A percentile compares a stretch with the other conserved stretches of the same genome.
Evolutionary conservation across 495 filamentous ascomycete genomes (phyloP).

Genomic region (Hapsidospora chrysogenum): DNA sequence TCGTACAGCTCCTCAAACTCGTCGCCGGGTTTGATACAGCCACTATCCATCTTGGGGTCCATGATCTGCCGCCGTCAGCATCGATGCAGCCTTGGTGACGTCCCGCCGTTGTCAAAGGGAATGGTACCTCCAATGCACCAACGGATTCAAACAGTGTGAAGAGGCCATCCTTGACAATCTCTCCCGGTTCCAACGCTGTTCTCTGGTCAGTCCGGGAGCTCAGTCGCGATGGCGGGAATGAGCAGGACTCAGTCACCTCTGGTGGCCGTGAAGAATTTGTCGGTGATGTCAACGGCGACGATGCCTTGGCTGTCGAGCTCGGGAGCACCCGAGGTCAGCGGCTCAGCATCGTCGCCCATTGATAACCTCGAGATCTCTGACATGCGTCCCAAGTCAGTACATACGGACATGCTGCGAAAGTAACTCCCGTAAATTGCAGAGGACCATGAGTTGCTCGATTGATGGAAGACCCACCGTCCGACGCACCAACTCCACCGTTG

Average conservation of each 20-base stretch:
- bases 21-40: conserved; percentile 58
- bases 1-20: conserved; percentile 79
- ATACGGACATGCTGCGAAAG: too few relatives aligned
- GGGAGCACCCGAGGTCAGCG: conserved; percentile 8
- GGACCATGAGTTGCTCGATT: too few relatives aligned
- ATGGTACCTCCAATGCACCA: conserved; percentile 71
- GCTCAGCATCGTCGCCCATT: background rate
- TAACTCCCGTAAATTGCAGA: too few relatives aligned
- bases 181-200: conserved; percentile 56
- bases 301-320: conserved; percentile 28
- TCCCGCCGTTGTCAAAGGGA: background rate
- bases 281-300: conserved; percentile 58
- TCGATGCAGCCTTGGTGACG: background rate
- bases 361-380: conserved; percentile 2
- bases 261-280: conserved; percentile 53
- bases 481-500: too few relatives aligned
- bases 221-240: background rate
- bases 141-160: conserved; percentile 93
- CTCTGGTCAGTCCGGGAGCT: conserved; percentile 8
- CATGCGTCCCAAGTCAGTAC: too few relatives aligned
- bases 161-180: conserved; percentile 82
- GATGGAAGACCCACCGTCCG: too few relatives aligned
- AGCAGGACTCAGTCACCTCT: conserved; percentile 32
- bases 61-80: conserved; percentile 49
- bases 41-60: conserved; percentile 98